Evolutionary conservation across 2,329 filamentous ascomycete genomes (phyloP).

Genomic region (Teratosphaeria gauchensis): DNA sequence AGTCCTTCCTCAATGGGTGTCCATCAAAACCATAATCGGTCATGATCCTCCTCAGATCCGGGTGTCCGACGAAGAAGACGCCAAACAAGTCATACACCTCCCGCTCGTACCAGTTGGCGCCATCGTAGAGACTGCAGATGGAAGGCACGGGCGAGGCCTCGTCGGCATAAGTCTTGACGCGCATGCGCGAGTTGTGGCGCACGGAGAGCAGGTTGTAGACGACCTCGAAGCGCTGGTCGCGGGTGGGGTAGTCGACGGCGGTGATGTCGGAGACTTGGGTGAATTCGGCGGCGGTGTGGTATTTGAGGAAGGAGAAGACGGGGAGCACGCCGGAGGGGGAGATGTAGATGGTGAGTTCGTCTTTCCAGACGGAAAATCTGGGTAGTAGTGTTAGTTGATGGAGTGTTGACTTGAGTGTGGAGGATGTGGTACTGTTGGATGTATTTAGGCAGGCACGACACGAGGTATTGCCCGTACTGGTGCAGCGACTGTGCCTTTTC

Average conservation of each 20-base stretch:
- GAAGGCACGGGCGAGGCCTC: constrained; percentile 90
- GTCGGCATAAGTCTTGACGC: constrained; percentile 97
- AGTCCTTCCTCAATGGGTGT: constrained; percentile 94
- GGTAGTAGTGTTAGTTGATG: background rate
- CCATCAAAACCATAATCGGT: constrained; percentile 99
- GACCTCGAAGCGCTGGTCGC: constrained; percentile 91
- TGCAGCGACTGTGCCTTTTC: constrained; percentile 81
- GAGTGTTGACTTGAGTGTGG: background rate
- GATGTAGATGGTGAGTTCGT: constrained; percentile 73
- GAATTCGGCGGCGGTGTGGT: constrained; percentile 95
- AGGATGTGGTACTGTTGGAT: constrained; percentile 62
- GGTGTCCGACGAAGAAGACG: constrained; percentile 92
- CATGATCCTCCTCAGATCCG: constrained; percentile 94
- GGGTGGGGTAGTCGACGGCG: constrained; percentile 88
- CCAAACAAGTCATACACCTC: constrained; percentile 97
- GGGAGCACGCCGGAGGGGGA: constrained; percentile 79
- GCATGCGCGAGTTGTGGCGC: constrained; percentile 90
- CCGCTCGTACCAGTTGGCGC: constrained; percentile 97
- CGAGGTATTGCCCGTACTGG: constrained; percentile 90
- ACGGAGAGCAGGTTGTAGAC: constrained; percentile 96
- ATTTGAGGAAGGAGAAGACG: constrained; percentile 89
- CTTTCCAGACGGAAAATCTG: constrained; percentile 94
- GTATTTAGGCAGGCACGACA: constrained; percentile 95
- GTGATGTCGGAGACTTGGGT: constrained; percentile 90
- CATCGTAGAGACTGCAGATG: constrained; percentile 76